phyloP scores from a whole-genome alignment of 2,329 filamentous ascomycete species.

The Apiospora malaysiana region DNA sequence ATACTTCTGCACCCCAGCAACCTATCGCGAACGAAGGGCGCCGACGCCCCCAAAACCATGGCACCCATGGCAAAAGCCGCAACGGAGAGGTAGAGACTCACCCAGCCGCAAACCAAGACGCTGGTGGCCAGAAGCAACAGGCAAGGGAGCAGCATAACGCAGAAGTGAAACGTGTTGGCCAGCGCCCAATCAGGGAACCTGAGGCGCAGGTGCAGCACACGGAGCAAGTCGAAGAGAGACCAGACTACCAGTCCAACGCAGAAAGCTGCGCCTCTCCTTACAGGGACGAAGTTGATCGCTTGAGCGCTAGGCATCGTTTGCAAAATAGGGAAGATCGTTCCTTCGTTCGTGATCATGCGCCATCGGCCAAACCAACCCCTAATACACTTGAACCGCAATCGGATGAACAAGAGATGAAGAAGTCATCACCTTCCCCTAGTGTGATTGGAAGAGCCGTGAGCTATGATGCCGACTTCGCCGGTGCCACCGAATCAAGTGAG shows the following conservation, averaged over 20 bases:
- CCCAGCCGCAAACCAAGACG: not conserved
- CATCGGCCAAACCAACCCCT: conserved; percentile 1
- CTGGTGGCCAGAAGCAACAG: not conserved
- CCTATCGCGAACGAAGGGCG: conserved; percentile 23
- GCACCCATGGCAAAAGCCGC: not conserved
- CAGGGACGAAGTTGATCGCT: conserved; percentile 18
- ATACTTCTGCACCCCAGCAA: not conserved
- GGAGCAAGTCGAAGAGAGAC: not conserved
- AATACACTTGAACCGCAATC: not conserved
- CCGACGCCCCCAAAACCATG: conserved; percentile 19
- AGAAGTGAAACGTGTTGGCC: not conserved
- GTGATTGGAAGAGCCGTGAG: conserved; percentile 18
- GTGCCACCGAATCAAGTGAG: conserved; percentile 20
- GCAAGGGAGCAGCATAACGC: not conserved
- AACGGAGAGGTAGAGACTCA: not conserved
- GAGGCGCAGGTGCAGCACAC: not conserved
- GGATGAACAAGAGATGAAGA: not conserved
- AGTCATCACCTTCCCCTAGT: conserved; percentile 4
- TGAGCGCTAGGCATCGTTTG: not conserved
- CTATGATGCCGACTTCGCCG: not conserved
- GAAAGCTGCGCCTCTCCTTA: conserved; percentile 13
- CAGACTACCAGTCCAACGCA: conserved; percentile 3
- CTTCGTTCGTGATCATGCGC: not conserved
- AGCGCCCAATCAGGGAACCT: not conserved
- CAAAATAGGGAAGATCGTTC: not conserved